Evolutionary conservation across 1,139 yeast species (phyloP), one percentile per base, ranked within the genome.

Genomic region (Yamadazyma diddensiae): DNA sequence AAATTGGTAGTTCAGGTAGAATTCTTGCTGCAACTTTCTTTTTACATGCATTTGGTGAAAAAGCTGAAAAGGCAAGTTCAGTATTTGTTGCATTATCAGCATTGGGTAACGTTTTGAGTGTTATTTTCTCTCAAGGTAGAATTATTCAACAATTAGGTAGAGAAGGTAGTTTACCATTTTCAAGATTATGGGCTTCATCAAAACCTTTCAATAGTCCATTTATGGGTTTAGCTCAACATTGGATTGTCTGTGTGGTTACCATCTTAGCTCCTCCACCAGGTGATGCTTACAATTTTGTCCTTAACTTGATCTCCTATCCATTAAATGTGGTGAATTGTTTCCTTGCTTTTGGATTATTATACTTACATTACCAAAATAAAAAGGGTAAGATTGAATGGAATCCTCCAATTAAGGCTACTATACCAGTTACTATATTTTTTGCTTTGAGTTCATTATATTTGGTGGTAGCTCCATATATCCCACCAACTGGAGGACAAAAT

Each of bases 401-500:
- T 33, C 92, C 95, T 29, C 87, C 90, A 24, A 70, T 85, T 52
- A 75, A 64, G 50, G 86, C 94, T 2, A 64, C 83, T 14, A 55
- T 79, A 29, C 79, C 82, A 9, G 81, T 83, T 24, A 73, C 77
- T 9, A 26, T 65, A 1, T 83, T 82, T 62, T 85, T 85, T 60
- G 70, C 75, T 36, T 59, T 84, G 35, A 71, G 88, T 6, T 82
- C 88, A 13, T 49, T 82, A 17, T 86, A 84, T 53, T 66, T 86
- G 52, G 72, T 84, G 36, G 74, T 75, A 37, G 92, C 94, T 28
- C 95, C 95, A 34, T 85, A 82, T 54, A 71, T 86, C 42, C 90
- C 94, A 25, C 95, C 94, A 32, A 53, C 69, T 21, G 64, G 52
- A 24, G 84, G 82, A 21, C 83, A 82, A 59, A 66, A 69, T 30